phyloP scores from a whole-genome alignment of 208 protist genomes.

The Leishmania martiniquensis region DNA sequence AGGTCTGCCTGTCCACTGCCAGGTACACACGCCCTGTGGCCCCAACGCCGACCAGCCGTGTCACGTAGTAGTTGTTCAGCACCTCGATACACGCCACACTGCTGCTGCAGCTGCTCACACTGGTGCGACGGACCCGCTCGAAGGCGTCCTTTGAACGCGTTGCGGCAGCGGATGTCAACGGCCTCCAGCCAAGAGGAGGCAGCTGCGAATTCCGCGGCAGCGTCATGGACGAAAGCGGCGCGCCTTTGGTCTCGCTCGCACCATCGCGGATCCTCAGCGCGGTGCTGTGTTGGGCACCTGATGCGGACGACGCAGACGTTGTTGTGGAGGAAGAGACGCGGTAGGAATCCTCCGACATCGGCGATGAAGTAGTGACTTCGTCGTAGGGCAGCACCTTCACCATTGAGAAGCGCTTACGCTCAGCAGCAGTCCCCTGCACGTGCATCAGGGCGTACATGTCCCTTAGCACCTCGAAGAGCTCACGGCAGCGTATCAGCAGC shows the following conservation, averaged over 20 bases:
- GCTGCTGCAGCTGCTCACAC: slow-evolving; percentile 27
- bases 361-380: slow-evolving; percentile 5
- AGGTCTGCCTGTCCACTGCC: slow-evolving; percentile 35
- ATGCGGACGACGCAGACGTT: background rate
- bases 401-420: slow-evolving; percentile 14
- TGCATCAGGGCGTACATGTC: slow-evolving; percentile 15
- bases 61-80: slow-evolving; percentile 75
- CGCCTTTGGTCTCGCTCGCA: background rate
- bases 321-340: slow-evolving; percentile 2
- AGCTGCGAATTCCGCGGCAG: slow-evolving; percentile 11
- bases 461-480: slow-evolving; percentile 31
- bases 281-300: background rate
- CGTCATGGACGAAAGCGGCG: slow-evolving; percentile 8
- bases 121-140: slow-evolving; percentile 21
- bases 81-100: slow-evolving; percentile 28
- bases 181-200: background rate
- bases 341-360: background rate
- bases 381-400: slow-evolving; percentile 26
- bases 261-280: background rate
- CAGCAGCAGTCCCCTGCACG: background rate
- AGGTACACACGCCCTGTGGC: slow-evolving; percentile 52
- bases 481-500: slow-evolving; percentile 16
- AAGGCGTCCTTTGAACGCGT: slow-evolving; percentile 10
- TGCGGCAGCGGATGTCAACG: background rate
- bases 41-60: slow-evolving; percentile 47